These are phyloP conservation scores for Termitomyces sp. DNA, from an alignment of 768 basidiomycete genomes.

Conservation along the genomic window DNA sequence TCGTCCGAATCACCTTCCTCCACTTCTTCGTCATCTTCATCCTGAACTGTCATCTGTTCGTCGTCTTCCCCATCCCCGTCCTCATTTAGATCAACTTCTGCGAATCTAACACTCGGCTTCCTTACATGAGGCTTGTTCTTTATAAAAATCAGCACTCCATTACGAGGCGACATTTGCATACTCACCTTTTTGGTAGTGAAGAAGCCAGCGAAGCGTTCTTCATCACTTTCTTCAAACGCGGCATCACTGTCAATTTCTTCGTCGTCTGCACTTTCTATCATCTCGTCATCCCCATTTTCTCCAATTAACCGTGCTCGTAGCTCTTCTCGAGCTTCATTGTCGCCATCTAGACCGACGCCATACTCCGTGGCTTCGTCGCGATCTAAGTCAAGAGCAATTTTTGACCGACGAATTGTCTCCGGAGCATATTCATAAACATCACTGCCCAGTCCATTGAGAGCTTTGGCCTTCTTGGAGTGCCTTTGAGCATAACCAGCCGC, in stretches of 20 bases:
- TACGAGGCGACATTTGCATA: background rate
- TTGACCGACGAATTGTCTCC: constrained; percentile 44
- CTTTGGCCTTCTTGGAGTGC: constrained; percentile 37
- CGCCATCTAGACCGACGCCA: constrained; percentile 37
- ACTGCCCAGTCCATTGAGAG: constrained; percentile 22
- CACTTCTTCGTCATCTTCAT: constrained; percentile 33
- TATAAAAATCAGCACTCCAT: constrained; percentile 1
- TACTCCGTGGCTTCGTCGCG: constrained; percentile 45
- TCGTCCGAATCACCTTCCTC: constrained; percentile 44
- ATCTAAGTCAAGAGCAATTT: constrained; percentile 50
- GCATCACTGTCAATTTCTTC: constrained; percentile 84
- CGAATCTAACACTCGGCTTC: constrained; percentile 33
- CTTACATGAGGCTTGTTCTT: constrained; percentile 21
- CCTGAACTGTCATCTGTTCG: constrained; percentile 24
- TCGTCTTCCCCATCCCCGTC: constrained; percentile 32
- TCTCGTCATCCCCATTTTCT: constrained; percentile 45
- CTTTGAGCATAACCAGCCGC: constrained; percentile 49
- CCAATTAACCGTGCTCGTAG: constrained; percentile 44
- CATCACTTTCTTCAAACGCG: constrained; percentile 79
- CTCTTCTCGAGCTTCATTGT: constrained; percentile 34
- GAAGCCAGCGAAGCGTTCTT: constrained; percentile 72
- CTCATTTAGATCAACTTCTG: constrained; percentile 67
- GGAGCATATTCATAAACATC: constrained; percentile 67
- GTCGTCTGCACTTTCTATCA: constrained; percentile 66
- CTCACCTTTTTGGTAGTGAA: constrained; percentile 38